A percentile compares a stretch with the other conserved stretches of the same genome.
These are phyloP conservation scores for Claviceps capensis DNA, from an alignment of 2,329 filamentous ascomycete species.

Conservation along the genomic window DNA sequence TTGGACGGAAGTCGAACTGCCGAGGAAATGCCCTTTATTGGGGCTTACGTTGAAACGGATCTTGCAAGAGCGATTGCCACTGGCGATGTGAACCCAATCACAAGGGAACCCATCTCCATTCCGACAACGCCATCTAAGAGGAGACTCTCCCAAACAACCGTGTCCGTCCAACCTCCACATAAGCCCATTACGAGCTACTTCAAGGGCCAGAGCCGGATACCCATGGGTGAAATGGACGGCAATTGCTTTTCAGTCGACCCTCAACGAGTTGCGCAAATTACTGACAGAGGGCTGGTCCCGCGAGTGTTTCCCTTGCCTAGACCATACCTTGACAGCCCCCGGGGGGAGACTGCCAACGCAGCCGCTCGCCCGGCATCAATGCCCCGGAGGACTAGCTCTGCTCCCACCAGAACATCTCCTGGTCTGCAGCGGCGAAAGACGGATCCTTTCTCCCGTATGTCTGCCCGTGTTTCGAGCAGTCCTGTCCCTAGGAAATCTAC, in stretches of 20 bases:
- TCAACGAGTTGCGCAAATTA: slow-evolving; percentile 32
- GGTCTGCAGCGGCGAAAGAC: slow-evolving; percentile 35
- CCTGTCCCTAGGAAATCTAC: slow-evolving; percentile 8
- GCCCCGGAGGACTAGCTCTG: slow-evolving; percentile 8
- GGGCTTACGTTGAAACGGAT: slow-evolving; percentile 52
- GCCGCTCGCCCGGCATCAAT: slow-evolving; percentile 2
- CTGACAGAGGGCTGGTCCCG: slow-evolving; percentile 34
- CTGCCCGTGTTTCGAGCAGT: slow-evolving; percentile 16
- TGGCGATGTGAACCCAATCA: slow-evolving; percentile 81
- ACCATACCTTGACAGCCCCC: slow-evolving; percentile 35
- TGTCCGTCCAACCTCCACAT: slow-evolving; percentile 13
- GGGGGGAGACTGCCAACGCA: slow-evolving; percentile 8
- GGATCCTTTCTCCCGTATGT: slow-evolving; percentile 35
- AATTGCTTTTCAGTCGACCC: slow-evolving; percentile 45
- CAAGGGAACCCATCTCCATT: slow-evolving; percentile 51
- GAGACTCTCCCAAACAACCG: slow-evolving; percentile 23
- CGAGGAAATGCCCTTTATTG: slow-evolving; percentile 70
- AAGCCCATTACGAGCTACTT: slow-evolving; percentile 45
- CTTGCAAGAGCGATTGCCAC: slow-evolving; percentile 60
- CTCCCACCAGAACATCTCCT: slow-evolving; percentile 19
- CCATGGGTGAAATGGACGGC: slow-evolving; percentile 48
- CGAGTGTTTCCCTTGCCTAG: slow-evolving; percentile 45
- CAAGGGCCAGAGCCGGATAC: slow-evolving; percentile 34
- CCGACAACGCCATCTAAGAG: slow-evolving; percentile 28
- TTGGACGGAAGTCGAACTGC: slow-evolving; percentile 48